Base-by-base conservation (phyloP, 129 eudicot species). In the Artemisia tridentata region DNA sequence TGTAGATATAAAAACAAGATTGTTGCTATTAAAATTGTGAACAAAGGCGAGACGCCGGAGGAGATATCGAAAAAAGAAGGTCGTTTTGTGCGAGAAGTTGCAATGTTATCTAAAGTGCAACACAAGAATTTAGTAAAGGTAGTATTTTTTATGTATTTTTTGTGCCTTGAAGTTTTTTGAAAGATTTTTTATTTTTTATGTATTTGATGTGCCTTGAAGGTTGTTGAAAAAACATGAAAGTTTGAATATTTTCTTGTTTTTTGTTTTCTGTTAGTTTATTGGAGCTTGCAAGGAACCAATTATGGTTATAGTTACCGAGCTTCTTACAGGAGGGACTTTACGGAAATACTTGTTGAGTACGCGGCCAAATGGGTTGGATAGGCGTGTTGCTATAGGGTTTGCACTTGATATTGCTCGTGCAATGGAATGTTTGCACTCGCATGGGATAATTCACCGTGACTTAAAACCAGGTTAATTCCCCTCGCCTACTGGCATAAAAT, bases 341-440 rank as follows among this genome's bases (percentile, higher is more conserved):
- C 71, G 91, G 43, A 91, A 91, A 64, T 86, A 80, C 84, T 84
- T 91, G 79, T 50, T 86, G 66, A 86, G 76, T 74, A 64, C 81
- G 86, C 75, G 98, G 52, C 96, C 98, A 12, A 83, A 80, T 16
- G 78, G 87, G 53, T 79, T 91, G 80, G 96, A 91, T 64, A 82
- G 75, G 46, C 68, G 79, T 25, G 88, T 90, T 8, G 98, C 98
- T 14, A 78, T 88, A 31, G 86, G 91, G 3, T 88, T 86, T 79
- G 98, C 98, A 0, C 91, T 92, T 57, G 98, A 92, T 69, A 88
- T 92, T 66, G 96, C 98, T 71, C 96, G 98, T 67, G 96, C 91
- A 54, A 92, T 92, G 98, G 98, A 92, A 66, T 92, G 95, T 77
- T 80, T 92, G 62, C 98, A 92, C 62, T 83, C 95, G 1, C 96